Evolutionary conservation across 345 rosid genomes (phyloP).

Genomic region (Eucalyptus polybractea): DNA sequence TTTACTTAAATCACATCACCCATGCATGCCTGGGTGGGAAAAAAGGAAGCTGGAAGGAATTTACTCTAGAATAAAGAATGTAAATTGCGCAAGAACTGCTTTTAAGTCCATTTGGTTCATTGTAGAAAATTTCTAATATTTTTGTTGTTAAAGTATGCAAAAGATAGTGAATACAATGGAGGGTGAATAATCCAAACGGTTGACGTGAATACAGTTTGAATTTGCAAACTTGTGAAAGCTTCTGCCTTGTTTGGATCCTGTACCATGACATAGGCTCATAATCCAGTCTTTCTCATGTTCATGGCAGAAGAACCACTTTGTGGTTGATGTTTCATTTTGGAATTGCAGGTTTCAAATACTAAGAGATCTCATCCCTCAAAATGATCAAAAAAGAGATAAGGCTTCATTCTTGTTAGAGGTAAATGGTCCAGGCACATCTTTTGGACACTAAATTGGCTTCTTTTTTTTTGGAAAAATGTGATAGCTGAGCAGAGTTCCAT

Average conservation of each 20-base stretch:
- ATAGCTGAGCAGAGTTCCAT: background rate
- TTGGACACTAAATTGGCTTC: background rate
- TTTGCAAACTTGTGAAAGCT: background rate
- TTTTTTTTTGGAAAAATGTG: background rate
- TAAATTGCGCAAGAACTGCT: background rate
- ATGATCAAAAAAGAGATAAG: slow-evolving; percentile 78
- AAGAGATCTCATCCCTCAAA: slow-evolving; percentile 73
- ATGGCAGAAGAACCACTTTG: background rate
- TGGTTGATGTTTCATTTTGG: background rate
- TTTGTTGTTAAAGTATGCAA: background rate
- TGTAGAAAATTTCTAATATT: background rate
- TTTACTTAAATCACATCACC: background rate
- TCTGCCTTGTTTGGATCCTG: background rate
- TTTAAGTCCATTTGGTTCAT: background rate
- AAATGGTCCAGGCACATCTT: background rate
- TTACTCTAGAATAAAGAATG: background rate
- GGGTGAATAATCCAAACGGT: background rate
- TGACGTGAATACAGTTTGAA: background rate
- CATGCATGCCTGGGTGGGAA: background rate
- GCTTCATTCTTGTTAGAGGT: slow-evolving; percentile 85
- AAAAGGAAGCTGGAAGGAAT: background rate
- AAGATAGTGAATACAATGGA: background rate
- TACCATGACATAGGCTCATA: background rate
- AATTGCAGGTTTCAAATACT: slow-evolving; percentile 63
- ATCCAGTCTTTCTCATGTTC: background rate